Conservation (phyloP, 768 basidiomycete species). For the Psilocybe cyanescens region DNA sequence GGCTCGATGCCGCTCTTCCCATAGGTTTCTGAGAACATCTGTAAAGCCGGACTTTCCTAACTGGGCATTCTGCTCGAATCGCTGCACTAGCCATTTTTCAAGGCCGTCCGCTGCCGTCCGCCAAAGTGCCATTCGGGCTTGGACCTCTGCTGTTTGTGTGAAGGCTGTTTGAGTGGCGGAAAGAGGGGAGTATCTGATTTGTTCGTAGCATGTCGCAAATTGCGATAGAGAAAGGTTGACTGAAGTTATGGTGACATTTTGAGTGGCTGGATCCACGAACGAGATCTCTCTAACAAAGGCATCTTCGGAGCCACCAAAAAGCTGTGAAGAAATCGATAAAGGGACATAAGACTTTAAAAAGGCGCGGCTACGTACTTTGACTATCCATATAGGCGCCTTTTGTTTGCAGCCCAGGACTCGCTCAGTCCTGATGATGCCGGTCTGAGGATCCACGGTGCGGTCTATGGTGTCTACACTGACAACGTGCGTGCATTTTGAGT, state of each 20-base stretch:
- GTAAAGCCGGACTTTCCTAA: conserved; percentile 89
- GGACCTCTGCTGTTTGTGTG: conserved; percentile 89
- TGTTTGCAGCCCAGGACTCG: conserved; percentile 91
- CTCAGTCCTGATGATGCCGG: conserved; percentile 92
- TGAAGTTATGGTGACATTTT: conserved; percentile 84
- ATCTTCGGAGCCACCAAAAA: conserved; percentile 92
- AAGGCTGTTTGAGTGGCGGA: conserved; percentile 70
- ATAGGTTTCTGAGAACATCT: conserved; percentile 79
- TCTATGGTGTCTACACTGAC: conserved; percentile 87
- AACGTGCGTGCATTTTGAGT: conserved; percentile 89
- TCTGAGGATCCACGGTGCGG: conserved; percentile 79
- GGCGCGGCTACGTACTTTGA: conserved; percentile 69
- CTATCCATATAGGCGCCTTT: conserved; percentile 89
- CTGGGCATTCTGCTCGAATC: conserved; percentile 92
- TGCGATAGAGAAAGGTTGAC: conserved; percentile 95
- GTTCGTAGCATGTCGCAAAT: conserved; percentile 91
- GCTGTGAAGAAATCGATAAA: conserved; percentile 41
- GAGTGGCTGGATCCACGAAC: conserved; percentile 84
- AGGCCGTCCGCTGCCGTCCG: conserved; percentile 80
- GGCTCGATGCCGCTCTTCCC: conserved; percentile 70
- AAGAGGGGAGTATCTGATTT: conserved; percentile 84
- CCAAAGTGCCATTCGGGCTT: conserved; percentile 82
- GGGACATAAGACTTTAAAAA: background rate
- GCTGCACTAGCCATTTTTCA: conserved; percentile 84
- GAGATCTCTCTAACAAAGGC: conserved; percentile 95